Evolutionary conservation across 179 eudicot species (phyloP).

Genomic region (Beta corolliflora): DNA sequence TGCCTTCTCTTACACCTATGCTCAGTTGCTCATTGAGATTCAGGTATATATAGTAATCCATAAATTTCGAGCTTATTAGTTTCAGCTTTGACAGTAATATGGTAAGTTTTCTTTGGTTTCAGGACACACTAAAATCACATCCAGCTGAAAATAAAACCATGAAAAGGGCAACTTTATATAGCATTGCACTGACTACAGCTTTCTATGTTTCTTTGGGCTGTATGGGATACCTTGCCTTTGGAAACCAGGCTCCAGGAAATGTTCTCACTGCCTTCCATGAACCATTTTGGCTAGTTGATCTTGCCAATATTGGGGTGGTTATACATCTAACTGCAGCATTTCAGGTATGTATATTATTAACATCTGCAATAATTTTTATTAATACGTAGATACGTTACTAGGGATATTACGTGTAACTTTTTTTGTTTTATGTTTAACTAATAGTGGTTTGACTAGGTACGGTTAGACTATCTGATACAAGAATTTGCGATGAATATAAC

Average conservation of each 20-base stretch:
- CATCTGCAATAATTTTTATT: no score
- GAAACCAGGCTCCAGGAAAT: constrained; percentile 43
- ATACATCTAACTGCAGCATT: constrained; percentile 46
- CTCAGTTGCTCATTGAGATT: constrained; percentile 35
- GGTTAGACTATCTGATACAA: no score
- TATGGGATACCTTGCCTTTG: constrained; percentile 46
- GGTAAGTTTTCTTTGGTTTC: neutral
- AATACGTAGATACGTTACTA: no score
- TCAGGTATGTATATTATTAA: constrained; percentile 30
- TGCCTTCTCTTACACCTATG: constrained; percentile 39
- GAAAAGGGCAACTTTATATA: constrained; percentile 40
- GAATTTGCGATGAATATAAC: neutral
- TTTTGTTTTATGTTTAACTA: no score
- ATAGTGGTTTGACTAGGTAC: no score
- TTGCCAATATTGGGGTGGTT: constrained; percentile 43
- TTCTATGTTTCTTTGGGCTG: constrained; percentile 36
- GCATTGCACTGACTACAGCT: constrained; percentile 33
- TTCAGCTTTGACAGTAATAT: no score
- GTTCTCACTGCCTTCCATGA: constrained; percentile 45
- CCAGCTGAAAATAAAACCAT: constrained; percentile 46
- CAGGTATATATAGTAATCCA: constrained; percentile 17
- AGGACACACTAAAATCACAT: constrained; percentile 41
- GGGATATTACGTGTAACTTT: no score
- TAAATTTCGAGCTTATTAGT: no score
- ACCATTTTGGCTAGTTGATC: constrained; percentile 45